A percentile compares a stretch with the other conserved stretches of the same genome.
Evolutionary conservation across 371 early-diverging fungal species (phyloP).

Genomic region (Apophysomyces elegans): DNA sequence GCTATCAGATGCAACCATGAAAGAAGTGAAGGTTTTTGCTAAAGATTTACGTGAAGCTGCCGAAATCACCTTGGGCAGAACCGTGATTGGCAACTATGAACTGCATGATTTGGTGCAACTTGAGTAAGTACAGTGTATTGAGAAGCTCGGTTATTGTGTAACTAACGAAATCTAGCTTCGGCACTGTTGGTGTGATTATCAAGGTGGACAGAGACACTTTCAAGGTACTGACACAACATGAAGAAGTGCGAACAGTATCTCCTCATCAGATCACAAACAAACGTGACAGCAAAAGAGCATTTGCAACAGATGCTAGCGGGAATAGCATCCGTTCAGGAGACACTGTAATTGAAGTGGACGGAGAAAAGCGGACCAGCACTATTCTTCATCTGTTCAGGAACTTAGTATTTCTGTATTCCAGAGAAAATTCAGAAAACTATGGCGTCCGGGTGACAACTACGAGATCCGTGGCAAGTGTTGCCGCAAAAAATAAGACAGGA

Average conservation of each 20-base stretch:
- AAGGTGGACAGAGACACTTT: conserved; percentile 79
- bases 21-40: conserved; percentile 83
- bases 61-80: conserved; percentile 52
- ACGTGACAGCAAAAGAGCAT: conserved; percentile 68
- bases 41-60: conserved; percentile 85
- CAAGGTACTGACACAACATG: conserved; percentile 83
- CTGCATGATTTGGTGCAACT: conserved; percentile 87
- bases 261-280: conserved; percentile 75
- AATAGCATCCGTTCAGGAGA: conserved; percentile 83
- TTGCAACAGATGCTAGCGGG: conserved; percentile 80
- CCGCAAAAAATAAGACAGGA: conserved; percentile 32
- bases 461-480: conserved; percentile 52
- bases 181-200: conserved; percentile 83
- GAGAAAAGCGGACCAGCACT: conserved; percentile 63
- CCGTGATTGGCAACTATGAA: conserved; percentile 68
- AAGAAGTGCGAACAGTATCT: conserved; percentile 67
- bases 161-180: conserved; percentile 45
- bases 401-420: conserved; percentile 67
- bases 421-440: conserved; percentile 65
- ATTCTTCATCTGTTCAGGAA: conserved; percentile 76
- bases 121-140: conserved; percentile 56
- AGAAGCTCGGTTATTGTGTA: background rate
- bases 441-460: conserved; percentile 74
- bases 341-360: conserved; percentile 71
- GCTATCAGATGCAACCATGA: conserved; percentile 75